Evolutionary conservation across 2,329 filamentous ascomycete species (phyloP).

Genomic region (Hymenoscyphus scutula): DNA sequence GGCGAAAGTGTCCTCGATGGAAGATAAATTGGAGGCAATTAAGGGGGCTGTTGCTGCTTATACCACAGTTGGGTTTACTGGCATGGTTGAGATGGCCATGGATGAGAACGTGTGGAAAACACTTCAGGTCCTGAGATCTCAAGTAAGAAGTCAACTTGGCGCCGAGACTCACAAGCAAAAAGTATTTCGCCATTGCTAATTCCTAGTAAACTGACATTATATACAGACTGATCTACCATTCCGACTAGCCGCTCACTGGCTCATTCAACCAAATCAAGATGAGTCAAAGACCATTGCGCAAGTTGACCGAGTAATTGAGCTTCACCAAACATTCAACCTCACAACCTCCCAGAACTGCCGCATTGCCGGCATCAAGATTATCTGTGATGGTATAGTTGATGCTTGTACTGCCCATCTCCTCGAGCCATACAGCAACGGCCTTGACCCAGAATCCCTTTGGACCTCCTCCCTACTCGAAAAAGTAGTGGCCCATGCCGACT

Average conservation of each 20-base stretch:
- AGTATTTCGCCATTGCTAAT: background rate
- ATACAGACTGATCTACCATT: background rate
- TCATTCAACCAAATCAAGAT: background rate
- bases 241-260: background rate
- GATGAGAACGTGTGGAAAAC: constrained; percentile 55
- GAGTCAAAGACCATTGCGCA: background rate
- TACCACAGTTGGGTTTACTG: constrained; percentile 51
- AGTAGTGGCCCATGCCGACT: constrained; percentile 49
- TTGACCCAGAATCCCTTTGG: background rate
- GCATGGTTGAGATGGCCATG: constrained; percentile 58
- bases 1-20: constrained; percentile 46
- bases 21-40: constrained; percentile 48
- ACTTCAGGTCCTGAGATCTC: constrained; percentile 42
- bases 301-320: background rate
- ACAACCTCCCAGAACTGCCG: background rate
- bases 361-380: background rate
- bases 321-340: background rate
- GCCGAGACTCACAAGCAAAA: background rate
- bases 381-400: background rate
- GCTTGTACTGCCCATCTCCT: background rate
- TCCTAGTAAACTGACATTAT: background rate
- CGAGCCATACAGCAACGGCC: background rate
- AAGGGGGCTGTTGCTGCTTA: constrained; percentile 48
- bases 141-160: constrained; percentile 30
- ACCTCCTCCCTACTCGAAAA: background rate